Base-by-base conservation (phyloP, 495 filamentous ascomycete genomes). In the Gamarada debralockiae region DNA sequence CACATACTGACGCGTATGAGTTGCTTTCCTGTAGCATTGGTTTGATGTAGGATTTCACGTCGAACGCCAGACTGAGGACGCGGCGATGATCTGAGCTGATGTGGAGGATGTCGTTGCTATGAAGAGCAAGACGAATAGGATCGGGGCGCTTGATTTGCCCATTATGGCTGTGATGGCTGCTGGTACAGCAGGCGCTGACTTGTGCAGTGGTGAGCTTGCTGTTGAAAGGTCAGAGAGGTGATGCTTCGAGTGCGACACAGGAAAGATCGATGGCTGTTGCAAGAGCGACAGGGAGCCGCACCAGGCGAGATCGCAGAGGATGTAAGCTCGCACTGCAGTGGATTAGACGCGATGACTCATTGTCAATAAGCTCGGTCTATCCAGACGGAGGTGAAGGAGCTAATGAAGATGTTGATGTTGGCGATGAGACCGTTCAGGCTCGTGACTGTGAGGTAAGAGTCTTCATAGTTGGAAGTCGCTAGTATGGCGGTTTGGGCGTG, bases 261-360 rank as follows among this genome's bases (percentile, higher is more conserved):
- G 68, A 82, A n/a, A 97, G 79, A 25, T 92, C 92, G 87, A 96
- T 90, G 10, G 92, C 95, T 12, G 86, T 96, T 3, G 92, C 91
- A 25, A 80, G 84, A 18, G 95, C 77, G 88, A 89, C 96, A 15
- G 92, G 92, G 50, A 97, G 8, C 90, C 92, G 54, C 95, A 96
- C 92, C 92, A 97, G 61, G 79, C 85, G 2, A 96, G 78, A 36
- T 92, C 92, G 22, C 92, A 92, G 33, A 95, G 75, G 39, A 96
- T 86, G 60, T 96, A 97, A 21, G 92, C 92, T 9, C 90, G 90
- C 34, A 97, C 85, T 5, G 89, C 89, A 52, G 90, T 85, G 89
- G 89, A 27, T 81, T 83, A 3, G 90, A 89, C 15, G 90, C 90
- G 52, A 96, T 95, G 33, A 90, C 90, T 68, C 95, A 92, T 76